A percentile compares a stretch with the other conserved stretches of the same genome.
Conservation (phyloP, 2,329 filamentous ascomycete species). For the Aureobasidium sp. region DNA sequence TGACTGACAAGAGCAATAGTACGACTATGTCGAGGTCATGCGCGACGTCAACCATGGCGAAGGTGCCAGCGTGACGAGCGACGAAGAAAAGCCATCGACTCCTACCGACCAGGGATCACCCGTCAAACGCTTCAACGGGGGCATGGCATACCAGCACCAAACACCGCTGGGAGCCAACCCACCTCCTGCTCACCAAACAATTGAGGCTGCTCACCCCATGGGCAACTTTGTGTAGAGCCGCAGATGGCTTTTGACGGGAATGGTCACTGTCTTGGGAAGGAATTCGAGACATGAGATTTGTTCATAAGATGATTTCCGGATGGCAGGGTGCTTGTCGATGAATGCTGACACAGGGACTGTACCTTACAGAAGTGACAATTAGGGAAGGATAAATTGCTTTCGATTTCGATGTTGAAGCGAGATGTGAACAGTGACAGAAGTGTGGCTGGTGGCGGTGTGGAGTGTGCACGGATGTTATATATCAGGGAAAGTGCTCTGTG, state of each 20-base stretch:
- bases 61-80: constrained; percentile 2
- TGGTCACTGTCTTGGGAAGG: not conserved
- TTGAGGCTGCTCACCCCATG: not conserved
- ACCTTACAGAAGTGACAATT: too few species aligned
- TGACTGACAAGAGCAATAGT: constrained; percentile 36
- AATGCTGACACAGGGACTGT: not conserved
- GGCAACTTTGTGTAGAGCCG: constrained; percentile 8
- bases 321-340: not conserved
- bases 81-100: constrained; percentile 10
- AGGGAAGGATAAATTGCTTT: too few species aligned
- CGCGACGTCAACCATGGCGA: constrained; percentile 51
- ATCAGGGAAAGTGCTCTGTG: too few species aligned
- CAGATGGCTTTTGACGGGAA: not conserved
- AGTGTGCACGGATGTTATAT: not conserved
- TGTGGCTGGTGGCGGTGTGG: not conserved
- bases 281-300: not conserved
- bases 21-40: constrained; percentile 82
- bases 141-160: not conserved
- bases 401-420: too few species aligned
- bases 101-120: constrained; percentile 4
- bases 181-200: not conserved
- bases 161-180: constrained; percentile 11
- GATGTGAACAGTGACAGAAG: too few species aligned
- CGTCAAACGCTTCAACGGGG: not conserved
- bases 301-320: not conserved